A percentile compares a stretch with the other conserved stretches of the same genome.
These are phyloP conservation scores for Paragyromitra xinjiangensis DNA, from an alignment of 495 filamentous ascomycete species.

Conservation along the genomic window DNA sequence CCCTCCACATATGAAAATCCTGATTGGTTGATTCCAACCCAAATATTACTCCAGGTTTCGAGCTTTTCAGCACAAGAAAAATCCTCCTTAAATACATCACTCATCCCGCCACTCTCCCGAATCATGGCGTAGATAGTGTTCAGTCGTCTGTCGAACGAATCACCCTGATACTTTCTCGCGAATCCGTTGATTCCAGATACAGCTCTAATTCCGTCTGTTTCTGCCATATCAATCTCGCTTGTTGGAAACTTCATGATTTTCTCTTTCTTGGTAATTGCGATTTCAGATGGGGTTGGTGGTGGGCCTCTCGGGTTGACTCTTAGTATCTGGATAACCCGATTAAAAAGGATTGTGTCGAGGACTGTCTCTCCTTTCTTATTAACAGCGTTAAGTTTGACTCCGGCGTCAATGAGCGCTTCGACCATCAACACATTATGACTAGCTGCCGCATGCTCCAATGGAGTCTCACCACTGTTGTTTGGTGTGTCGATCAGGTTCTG, in stretches of 20 bases:
- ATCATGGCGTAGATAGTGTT: slow-evolving; percentile 20
- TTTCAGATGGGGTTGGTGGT: background rate
- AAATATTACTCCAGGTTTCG: slow-evolving; percentile 1
- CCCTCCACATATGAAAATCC: background rate
- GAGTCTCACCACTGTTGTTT: background rate
- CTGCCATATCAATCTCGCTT: background rate
- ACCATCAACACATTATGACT: slow-evolving; percentile 20
- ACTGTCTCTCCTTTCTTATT: slow-evolving; percentile 10
- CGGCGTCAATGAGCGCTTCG: slow-evolving; percentile 21
- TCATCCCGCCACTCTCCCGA: slow-evolving; percentile 9
- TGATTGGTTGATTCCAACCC: background rate
- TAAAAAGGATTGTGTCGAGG: slow-evolving; percentile 8
- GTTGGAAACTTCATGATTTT: background rate
- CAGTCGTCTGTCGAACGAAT: slow-evolving; percentile 9
- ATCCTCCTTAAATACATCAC: background rate
- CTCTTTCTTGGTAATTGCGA: background rate
- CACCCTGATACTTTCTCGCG: background rate
- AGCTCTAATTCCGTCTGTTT: background rate
- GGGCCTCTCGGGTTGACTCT: background rate
- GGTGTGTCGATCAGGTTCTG: background rate
- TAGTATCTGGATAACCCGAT: background rate
- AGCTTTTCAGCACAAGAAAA: slow-evolving; percentile 10
- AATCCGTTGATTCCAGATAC: background rate
- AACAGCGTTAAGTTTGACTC: slow-evolving; percentile 1
- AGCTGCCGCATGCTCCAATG: background rate